phyloP scores from a whole-genome alignment of 345 rosid species.

The Euphorbia tirucalli region DNA sequence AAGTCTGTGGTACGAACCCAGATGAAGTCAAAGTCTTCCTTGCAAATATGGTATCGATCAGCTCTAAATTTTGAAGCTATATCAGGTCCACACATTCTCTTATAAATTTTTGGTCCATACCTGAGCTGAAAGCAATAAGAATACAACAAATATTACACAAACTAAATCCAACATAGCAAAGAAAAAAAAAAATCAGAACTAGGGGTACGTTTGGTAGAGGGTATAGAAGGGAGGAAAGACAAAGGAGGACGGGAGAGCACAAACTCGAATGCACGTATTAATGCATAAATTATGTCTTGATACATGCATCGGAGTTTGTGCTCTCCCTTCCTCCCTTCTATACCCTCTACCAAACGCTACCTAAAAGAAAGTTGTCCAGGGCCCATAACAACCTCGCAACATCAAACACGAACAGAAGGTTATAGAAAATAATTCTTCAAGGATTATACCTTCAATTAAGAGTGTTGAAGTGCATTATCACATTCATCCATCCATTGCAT shows the following conservation, averaged over 20 bases:
- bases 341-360: no score
- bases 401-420: neutral
- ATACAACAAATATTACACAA: neutral
- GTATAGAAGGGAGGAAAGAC: no score
- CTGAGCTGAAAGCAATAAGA: conserved; percentile 47
- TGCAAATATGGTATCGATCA: conserved; percentile 66
- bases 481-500: neutral
- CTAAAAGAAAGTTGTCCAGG: neutral
- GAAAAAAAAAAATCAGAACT: neutral
- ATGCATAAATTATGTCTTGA: no score
- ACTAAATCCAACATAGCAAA: neutral
- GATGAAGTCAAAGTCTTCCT: conserved; percentile 75
- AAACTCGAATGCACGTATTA: no score
- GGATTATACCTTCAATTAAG: neutral
- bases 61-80: conserved; percentile 48
- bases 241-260: no score
- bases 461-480: neutral
- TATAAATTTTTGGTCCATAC: conserved; percentile 64
- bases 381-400: neutral
- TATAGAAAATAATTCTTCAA: neutral
- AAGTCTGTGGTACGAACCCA: conserved; percentile 89
- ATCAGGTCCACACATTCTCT: conserved; percentile 61
- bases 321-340: no score
- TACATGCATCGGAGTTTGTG: no score
- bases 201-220: no score